A percentile compares a stretch with the other conserved stretches of the same genome.
phyloP scores from a whole-genome alignment of 768 basidiomycete species.

The Phylloporus sp. region DNA sequence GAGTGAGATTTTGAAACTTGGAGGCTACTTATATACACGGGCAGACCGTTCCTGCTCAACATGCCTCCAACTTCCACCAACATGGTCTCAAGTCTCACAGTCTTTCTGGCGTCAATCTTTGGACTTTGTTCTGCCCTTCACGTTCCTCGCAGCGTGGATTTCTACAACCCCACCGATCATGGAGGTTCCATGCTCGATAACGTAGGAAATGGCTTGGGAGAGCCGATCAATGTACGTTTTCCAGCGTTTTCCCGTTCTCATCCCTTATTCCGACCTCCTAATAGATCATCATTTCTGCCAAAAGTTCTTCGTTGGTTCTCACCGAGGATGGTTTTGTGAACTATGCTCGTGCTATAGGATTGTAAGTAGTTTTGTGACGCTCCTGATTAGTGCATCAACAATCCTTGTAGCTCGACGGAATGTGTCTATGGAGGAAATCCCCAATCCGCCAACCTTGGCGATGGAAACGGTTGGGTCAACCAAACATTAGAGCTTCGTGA shows the following conservation, averaged over 20 bases:
- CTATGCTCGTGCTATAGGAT: conserved; percentile 59
- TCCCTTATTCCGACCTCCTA: no score
- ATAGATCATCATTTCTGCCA: conserved; percentile 63
- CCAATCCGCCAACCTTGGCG: conserved; percentile 42
- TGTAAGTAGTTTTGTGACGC: conserved; percentile 36
- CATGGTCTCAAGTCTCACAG: no score
- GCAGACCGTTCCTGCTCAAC: no score
- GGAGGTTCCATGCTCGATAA: conserved; percentile 45
- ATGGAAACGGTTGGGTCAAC: conserved; percentile 43
- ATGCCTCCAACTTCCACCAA: no score
- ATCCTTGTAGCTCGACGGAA: conserved; percentile 34
- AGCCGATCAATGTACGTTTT: conserved; percentile 40
- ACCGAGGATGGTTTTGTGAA: conserved; percentile 51
- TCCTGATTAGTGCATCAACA: no score
- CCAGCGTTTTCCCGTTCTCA: not conserved
- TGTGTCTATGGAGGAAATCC: conserved; percentile 36
- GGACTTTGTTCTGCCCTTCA: conserved; percentile 1
- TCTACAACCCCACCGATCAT: conserved; percentile 29
- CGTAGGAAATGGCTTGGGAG: conserved; percentile 37
- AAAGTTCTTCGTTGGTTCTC: conserved; percentile 54
- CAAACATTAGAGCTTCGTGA: conserved; percentile 43
- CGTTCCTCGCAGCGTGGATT: conserved; percentile 27
- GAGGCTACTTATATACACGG: no score
- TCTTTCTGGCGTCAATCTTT: no score
- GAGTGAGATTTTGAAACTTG: no score